Evolutionary conservation across 495 filamentous ascomycete genomes (phyloP).

Genomic region (Podospora fimiseda): DNA sequence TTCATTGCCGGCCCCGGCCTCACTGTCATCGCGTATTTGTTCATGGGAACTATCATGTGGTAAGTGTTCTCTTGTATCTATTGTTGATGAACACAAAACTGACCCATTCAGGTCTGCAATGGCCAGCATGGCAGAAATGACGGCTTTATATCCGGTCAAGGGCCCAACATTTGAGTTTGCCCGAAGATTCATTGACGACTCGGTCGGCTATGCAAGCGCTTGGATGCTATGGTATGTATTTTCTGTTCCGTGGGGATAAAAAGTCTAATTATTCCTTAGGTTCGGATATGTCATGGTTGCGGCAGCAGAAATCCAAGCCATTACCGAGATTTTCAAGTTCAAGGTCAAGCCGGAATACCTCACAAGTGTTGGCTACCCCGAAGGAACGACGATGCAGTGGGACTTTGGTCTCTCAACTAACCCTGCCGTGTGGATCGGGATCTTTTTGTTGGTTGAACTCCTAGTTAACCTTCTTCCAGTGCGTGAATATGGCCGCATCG

Average conservation of each 20-base stretch:
- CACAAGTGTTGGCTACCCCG: conserved; percentile 25
- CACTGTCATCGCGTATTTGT: conserved; percentile 30
- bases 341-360: conserved; percentile 25
- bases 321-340: conserved; percentile 35
- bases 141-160: conserved; percentile 38
- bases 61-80: not conserved
- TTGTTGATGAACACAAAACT: not conserved
- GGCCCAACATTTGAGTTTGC: conserved; percentile 38
- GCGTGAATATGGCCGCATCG: conserved; percentile 30
- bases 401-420: conserved; percentile 1
- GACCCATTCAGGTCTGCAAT: conserved; percentile 25
- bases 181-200: conserved; percentile 35
- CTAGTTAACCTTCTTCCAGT: conserved; percentile 36
- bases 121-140: conserved; percentile 38
- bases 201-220: conserved; percentile 34
- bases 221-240: conserved; percentile 42
- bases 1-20: conserved; percentile 34
- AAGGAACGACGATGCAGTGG: conserved; percentile 31
- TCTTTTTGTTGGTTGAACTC: conserved; percentile 27
- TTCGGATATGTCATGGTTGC: conserved; percentile 31
- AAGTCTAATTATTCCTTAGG: conserved; percentile 12
- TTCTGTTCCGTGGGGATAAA: too few relatives aligned
- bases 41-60: conserved; percentile 38
- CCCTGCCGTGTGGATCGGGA: conserved; percentile 31
- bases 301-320: conserved; percentile 31